A percentile compares a stretch with the other conserved stretches of the same genome.
These are phyloP conservation scores for Nidularia pulvinata DNA, from an alignment of 768 basidiomycete genomes.

Conservation along the genomic window DNA sequence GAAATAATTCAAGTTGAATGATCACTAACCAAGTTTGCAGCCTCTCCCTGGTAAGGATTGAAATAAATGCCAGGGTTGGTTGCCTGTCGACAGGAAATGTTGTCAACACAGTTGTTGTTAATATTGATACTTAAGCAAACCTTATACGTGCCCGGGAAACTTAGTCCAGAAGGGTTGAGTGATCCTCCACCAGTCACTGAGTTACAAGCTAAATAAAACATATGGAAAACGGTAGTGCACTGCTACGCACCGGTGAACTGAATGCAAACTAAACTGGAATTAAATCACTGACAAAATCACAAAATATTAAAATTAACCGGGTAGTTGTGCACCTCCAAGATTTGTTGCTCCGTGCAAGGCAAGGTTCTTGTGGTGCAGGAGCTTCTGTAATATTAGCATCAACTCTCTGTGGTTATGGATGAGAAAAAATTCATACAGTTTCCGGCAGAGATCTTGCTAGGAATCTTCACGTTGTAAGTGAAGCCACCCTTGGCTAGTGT, in stretches of 20 bases:
- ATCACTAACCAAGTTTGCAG: conserved; percentile 20
- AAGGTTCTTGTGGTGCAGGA: conserved; percentile 35
- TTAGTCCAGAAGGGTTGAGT: conserved; percentile 30
- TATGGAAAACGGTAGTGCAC: not conserved
- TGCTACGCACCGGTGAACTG: conserved; percentile 23
- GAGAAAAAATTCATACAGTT: conserved; percentile 21
- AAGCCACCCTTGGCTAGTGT: conserved; percentile 28
- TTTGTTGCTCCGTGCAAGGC: conserved; percentile 29
- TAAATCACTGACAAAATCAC: not conserved
- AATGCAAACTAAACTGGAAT: conserved; percentile 22
- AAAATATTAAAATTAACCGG: conserved; percentile 8
- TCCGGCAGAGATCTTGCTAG: conserved; percentile 31
- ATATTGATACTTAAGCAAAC: conserved; percentile 7
- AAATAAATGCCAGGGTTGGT: conserved; percentile 32
- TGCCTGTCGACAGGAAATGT: conserved; percentile 11
- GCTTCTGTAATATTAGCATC: conserved; percentile 8
- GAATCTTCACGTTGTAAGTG: conserved; percentile 32
- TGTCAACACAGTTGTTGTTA: too few species aligned
- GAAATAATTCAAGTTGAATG: too few species aligned
- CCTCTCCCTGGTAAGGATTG: conserved; percentile 31
- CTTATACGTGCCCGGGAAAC: conserved; percentile 34
- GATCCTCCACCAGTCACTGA: conserved; percentile 30
- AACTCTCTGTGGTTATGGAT: too few species aligned
- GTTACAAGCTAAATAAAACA: not conserved
- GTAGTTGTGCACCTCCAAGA: conserved; percentile 32